phyloP scores from a whole-genome alignment of 2,329 filamentous ascomycete species.

The Trichoderma afroharzianum region DNA sequence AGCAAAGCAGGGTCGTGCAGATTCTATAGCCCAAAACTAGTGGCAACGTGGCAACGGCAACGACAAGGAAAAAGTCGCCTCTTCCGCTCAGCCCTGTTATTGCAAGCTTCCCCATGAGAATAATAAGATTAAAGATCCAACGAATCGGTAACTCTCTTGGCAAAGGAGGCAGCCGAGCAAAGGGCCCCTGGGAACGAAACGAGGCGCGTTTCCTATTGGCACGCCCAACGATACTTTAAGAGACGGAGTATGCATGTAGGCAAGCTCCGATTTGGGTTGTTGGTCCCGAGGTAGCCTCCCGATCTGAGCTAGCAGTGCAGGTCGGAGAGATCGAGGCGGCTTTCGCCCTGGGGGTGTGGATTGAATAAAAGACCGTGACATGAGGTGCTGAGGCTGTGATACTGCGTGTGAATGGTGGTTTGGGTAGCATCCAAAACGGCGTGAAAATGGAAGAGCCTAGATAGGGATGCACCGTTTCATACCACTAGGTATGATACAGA shows the following conservation, averaged over 20 bases:
- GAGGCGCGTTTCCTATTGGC: neutral
- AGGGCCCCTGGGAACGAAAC: neutral
- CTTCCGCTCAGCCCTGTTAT: neutral
- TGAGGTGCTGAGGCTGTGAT: neutral
- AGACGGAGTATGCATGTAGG: neutral
- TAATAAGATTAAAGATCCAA: neutral
- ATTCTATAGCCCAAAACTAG: neutral
- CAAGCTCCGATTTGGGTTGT: neutral
- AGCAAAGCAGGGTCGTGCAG: neutral
- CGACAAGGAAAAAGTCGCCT: neutral
- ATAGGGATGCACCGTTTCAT: neutral
- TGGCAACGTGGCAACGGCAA: neutral
- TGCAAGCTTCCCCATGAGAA: neutral
- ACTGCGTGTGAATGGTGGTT: neutral
- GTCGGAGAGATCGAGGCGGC: slow-evolving; percentile 27
- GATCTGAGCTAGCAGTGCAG: slow-evolving; percentile 30
- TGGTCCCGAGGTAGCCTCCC: slow-evolving; percentile 11
- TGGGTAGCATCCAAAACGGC: neutral
- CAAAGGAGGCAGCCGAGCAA: neutral
- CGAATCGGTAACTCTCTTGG: neutral
- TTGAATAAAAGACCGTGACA: neutral
- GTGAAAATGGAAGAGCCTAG: neutral
- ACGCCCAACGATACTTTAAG: neutral
- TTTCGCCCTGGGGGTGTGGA: neutral
- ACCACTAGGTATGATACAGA: neutral